Evolutionary conservation across 2,329 filamentous ascomycete species (phyloP).

Genomic region (Cladorrhinum sp.): DNA sequence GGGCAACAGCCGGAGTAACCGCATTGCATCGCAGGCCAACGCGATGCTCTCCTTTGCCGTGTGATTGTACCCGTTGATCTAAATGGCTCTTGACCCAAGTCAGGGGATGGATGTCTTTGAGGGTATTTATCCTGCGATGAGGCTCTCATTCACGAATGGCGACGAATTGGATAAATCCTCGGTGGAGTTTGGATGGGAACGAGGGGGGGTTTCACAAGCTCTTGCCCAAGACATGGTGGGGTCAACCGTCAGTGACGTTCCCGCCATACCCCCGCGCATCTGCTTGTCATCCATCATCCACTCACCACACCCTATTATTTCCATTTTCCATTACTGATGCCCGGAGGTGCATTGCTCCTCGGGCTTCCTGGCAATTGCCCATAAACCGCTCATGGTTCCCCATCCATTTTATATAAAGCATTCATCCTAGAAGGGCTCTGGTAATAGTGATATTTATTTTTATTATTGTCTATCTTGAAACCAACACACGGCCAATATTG

Average conservation of each 20-base stretch:
- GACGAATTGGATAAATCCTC: constrained; percentile 10
- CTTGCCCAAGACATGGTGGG: neutral
- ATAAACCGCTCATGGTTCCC: neutral
- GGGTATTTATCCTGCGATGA: constrained; percentile 5
- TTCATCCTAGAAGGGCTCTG: too few species aligned
- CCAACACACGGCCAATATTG: neutral
- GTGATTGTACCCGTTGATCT: neutral
- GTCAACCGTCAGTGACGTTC: neutral
- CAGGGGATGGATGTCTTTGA: constrained; percentile 5
- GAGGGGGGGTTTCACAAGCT: constrained; percentile 4
- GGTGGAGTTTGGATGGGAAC: constrained; percentile 8
- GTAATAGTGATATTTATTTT: neutral
- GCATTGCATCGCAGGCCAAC: neutral
- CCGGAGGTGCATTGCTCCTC: neutral
- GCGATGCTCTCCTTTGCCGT: neutral
- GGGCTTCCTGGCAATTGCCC: neutral
- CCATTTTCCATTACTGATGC: neutral
- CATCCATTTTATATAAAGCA: neutral
- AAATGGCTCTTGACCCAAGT: neutral
- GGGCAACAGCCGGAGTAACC: constrained; percentile 1
- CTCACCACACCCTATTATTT: constrained; percentile 38
- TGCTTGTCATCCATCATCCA: constrained; percentile 53
- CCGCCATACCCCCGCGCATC: neutral
- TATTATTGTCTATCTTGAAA: neutral
- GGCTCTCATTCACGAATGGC: constrained; percentile 7